These are phyloP conservation scores for Phytopythium litorale DNA, from an alignment of 352 stramenopile genomes.

Conservation along the genomic window DNA sequence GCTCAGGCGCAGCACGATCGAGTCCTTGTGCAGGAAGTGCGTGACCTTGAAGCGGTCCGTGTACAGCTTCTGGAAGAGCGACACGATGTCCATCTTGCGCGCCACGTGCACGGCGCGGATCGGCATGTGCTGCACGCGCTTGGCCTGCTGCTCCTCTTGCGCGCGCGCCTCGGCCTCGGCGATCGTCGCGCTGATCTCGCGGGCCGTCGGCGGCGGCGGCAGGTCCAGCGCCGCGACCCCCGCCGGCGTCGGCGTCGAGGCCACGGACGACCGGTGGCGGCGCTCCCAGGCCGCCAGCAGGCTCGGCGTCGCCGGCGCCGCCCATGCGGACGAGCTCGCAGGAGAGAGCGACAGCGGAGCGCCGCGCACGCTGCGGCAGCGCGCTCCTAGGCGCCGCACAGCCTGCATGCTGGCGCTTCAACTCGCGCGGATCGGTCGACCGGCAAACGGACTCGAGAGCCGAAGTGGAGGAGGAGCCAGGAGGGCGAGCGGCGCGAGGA, in stretches of 20 bases:
- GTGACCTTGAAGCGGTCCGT: constrained; percentile 80
- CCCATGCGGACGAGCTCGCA: constrained; percentile 7
- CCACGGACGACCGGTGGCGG: constrained; percentile 10
- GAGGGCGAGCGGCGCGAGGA: no score
- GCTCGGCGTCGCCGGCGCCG: constrained; percentile 8
- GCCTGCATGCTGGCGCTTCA: constrained; percentile 26
- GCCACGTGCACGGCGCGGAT: constrained; percentile 81
- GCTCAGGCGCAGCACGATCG: constrained; percentile 63
- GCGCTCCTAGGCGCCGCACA: constrained; percentile 28
- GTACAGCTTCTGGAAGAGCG: constrained; percentile 86
- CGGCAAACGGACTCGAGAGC: no score
- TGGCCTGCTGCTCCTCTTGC: constrained; percentile 34
- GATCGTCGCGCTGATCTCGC: constrained; percentile 69
- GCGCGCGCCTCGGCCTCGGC: constrained; percentile 51
- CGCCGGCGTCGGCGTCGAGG: neutral
- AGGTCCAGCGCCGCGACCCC: constrained; percentile 30
- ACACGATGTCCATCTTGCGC: constrained; percentile 83
- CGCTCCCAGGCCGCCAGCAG: constrained; percentile 16
- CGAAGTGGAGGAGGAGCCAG: no score
- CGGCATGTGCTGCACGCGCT: constrained; percentile 71
- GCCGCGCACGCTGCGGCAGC: constrained; percentile 12
- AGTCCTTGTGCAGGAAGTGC: constrained; percentile 82
- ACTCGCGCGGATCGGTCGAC: neutral
- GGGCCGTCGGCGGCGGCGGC: constrained; percentile 43
- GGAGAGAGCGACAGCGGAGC: constrained; percentile 1